These are phyloP conservation scores for Starmera pachycereana DNA, from an alignment of 805 yeast genomes.

Conservation along the genomic window DNA sequence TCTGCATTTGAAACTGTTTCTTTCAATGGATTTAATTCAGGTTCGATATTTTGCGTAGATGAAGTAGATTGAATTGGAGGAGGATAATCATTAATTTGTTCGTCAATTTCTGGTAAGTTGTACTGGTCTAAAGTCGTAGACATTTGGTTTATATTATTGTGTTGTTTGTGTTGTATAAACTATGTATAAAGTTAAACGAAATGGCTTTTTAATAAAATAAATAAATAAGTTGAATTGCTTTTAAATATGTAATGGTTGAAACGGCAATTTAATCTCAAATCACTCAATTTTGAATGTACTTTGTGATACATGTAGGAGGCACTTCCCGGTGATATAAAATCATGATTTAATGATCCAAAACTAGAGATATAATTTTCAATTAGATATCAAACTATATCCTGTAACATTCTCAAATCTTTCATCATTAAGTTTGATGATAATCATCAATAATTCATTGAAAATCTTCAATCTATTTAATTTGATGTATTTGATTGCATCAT, in stretches of 20 bases:
- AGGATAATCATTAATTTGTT: background rate
- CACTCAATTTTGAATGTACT: no score
- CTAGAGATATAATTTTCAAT: conserved; percentile 20
- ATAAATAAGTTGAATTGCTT: background rate
- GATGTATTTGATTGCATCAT: conserved; percentile 34
- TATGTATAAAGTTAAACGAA: no score
- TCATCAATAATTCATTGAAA: conserved; percentile 52
- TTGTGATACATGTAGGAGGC: no score
- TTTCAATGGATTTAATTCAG: background rate
- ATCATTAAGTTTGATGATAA: conserved; percentile 52
- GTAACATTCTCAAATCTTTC: conserved; percentile 68
- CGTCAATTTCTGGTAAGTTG: conserved; percentile 10
- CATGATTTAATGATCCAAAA: background rate
- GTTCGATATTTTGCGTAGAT: background rate
- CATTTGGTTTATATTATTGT: background rate
- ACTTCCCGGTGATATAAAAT: background rate
- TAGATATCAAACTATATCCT: conserved; percentile 62
- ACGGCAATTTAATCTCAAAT: no score
- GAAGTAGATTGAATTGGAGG: background rate
- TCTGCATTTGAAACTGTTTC: background rate
- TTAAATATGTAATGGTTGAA: no score
- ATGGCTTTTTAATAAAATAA: background rate
- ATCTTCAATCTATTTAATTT: conserved; percentile 38
- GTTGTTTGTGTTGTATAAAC: background rate
- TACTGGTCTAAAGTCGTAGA: conserved; percentile 3